Evolutionary conservation across 2,329 filamentous ascomycete species (phyloP), one percentile per base, ranked within the genome.

Genomic region (Alternaria conjuncta): DNA sequence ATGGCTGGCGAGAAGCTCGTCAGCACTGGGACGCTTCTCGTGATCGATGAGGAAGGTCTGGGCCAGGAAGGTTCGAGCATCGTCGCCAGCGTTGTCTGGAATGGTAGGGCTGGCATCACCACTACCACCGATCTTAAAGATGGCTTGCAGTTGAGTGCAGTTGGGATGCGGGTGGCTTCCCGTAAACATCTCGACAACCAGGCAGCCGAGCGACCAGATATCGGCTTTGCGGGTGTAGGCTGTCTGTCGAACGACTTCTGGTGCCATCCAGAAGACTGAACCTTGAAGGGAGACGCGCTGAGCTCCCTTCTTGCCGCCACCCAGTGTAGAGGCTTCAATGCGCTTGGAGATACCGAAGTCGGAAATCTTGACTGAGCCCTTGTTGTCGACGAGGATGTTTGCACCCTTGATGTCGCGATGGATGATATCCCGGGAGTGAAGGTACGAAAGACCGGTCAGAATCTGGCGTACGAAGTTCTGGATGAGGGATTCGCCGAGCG

Each of bases 181-280:
- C 12, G 96, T 98, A 86, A 98, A 97, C 96, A 99, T 99, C 84
- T 99, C 96, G 23, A 99, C 95, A 13, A 99, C 93, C 55, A 99
- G 85, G 79, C 96, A 99, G 32, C 96, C 96, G 23, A 99, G 87
- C 49, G 93, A 97, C 96, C 96, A 99, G 72, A 99, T 99, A 76
- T 99, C 96, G 13, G 96, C 96, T 83, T 98, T 98, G 82, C 95
- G 93, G 6, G 95, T 98, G 82, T 99, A 97, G 6, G 94, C 94
- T 4, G 95, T 98, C 82, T 98, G 96, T 75, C 96, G 96, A 66
- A 99, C 96, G 20, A 99, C 96, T 83, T 99, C 96, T 9, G 96
- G 96, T 1, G 96, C 96, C 96, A 99, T 99, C 96, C 96, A 99
- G 83, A 97, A 99, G 56, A 99, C 96, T 25, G 94, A 97, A 13